Conservation (phyloP, 805 yeast genomes). For the Candida incommunis region DNA sequence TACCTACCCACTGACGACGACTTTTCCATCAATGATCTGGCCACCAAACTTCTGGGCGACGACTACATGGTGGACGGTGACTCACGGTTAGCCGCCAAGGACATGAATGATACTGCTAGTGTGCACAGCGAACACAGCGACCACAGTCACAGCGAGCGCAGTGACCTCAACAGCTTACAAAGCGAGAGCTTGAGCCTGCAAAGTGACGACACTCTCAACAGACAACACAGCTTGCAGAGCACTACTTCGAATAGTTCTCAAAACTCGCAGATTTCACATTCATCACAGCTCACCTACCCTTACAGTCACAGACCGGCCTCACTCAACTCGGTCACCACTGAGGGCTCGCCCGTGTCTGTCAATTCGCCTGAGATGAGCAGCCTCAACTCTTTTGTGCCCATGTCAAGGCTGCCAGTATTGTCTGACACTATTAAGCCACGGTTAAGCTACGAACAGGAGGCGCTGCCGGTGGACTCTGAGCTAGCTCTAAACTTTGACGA, state of each 20-base stretch:
- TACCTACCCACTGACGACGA: constrained; percentile 10
- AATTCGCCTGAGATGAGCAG: too few species aligned
- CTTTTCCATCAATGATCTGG: constrained; percentile 10
- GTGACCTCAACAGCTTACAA: background rate
- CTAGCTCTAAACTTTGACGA: background rate
- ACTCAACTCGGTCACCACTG: background rate
- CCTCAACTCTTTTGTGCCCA: too few species aligned
- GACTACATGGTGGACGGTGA: constrained; percentile 2
- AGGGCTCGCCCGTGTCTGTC: background rate
- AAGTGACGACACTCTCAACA: too few species aligned
- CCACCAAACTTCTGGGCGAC: constrained; percentile 9
- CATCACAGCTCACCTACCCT: too few species aligned
- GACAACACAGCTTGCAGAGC: too few species aligned
- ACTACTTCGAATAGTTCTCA: too few species aligned
- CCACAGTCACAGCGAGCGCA: background rate
- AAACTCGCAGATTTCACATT: too few species aligned
- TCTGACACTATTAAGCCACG: background rate
- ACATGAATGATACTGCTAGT: background rate
- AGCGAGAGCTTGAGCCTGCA: background rate
- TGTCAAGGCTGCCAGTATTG: too few species aligned
- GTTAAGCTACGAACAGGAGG: background rate
- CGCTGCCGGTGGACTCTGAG: background rate
- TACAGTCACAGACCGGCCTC: too few species aligned
- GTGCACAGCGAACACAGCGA: background rate
- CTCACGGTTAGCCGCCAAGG: too few species aligned